Evolutionary conservation across 805 yeast species (phyloP), one percentile per base, ranked within the genome.

Genomic region (Candida nemodendra): DNA sequence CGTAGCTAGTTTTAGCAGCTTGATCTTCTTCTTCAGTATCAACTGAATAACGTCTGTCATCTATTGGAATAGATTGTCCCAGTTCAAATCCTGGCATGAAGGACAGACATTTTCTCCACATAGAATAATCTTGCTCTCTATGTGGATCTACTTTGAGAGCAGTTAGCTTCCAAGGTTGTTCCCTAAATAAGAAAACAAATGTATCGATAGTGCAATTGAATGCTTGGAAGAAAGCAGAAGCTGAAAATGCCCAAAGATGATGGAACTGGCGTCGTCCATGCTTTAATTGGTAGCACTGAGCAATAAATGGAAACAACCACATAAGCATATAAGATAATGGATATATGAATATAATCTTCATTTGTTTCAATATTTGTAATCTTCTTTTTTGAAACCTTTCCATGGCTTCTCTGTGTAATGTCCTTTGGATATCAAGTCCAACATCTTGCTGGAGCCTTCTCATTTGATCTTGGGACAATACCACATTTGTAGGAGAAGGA

Each of bases 291-390:
- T 47, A 45, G 39, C 78, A 68, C 51, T 83, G 84, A 24, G 77
- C 68, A 4, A 81, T 72, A 43, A 86, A 74, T 2, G 96, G 96
- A 47, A 84, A 81, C 15, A 82, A 54, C 97, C 97, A 89, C 32
- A 88, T 61, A 18, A 84, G 68, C 41, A 87, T 69, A 59, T 87
- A 89, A 2, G 95, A 83, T 28, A 83, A 64, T 3, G 97, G 97
- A 56, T 89, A 89, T 31, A 89, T 70, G 60, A 89, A 87, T 32
- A 89, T 81, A 22, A 82, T 71, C 51, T 79, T 79, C 74, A 86
- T 79, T 62, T 89, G 95, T 39, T 79, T 78, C 56, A 82, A 79
- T 34, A 89, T 84, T 44, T 75, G 72, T 19, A 72, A 62, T 47
- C 88, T 79, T 14, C 93, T 68, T 26, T 71, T 64, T 42, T 81